Evolutionary conservation across 179 eudicot species (phyloP).

Genomic region (Beta lomatogona): DNA sequence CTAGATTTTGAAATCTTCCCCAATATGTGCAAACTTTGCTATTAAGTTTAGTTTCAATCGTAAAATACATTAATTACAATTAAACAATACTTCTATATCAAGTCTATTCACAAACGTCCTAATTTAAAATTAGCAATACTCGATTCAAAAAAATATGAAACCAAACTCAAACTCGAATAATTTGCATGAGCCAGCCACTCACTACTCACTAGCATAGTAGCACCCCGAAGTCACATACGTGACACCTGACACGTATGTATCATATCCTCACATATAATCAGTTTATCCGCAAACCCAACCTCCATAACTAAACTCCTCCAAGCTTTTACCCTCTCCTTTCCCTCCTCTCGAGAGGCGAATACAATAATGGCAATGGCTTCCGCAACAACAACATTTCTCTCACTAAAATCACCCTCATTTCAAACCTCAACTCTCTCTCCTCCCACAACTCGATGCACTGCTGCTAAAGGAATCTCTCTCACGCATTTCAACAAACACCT

Average conservation of each 20-base stretch:
- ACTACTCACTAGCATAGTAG: neutral
- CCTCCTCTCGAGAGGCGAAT: neutral
- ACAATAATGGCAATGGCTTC: conserved; percentile 40
- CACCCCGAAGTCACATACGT: neutral
- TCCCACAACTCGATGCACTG: conserved; percentile 9
- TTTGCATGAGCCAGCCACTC: too few species aligned
- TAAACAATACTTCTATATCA: too few species aligned
- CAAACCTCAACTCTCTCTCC: conserved; percentile 14
- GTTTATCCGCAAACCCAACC: conserved; percentile 17
- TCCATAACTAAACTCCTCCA: neutral
- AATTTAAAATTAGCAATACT: too few species aligned
- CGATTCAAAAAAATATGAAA: too few species aligned
- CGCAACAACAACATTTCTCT: conserved; percentile 20
- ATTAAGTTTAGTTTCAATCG: too few species aligned
- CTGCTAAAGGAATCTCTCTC: conserved; percentile 29
- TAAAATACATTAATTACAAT: too few species aligned
- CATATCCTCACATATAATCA: neutral
- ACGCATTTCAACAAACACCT: conserved; percentile 40
- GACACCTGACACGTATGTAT: neutral
- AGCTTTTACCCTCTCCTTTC: neutral
- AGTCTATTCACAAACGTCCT: too few species aligned
- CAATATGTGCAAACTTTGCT: too few species aligned
- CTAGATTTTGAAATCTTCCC: too few species aligned
- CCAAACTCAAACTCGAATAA: neutral
- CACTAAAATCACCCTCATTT: neutral